Evolutionary conservation across 805 yeast species (phyloP), one percentile per base, ranked within the genome.

Genomic region (Ogataea kodamae): DNA sequence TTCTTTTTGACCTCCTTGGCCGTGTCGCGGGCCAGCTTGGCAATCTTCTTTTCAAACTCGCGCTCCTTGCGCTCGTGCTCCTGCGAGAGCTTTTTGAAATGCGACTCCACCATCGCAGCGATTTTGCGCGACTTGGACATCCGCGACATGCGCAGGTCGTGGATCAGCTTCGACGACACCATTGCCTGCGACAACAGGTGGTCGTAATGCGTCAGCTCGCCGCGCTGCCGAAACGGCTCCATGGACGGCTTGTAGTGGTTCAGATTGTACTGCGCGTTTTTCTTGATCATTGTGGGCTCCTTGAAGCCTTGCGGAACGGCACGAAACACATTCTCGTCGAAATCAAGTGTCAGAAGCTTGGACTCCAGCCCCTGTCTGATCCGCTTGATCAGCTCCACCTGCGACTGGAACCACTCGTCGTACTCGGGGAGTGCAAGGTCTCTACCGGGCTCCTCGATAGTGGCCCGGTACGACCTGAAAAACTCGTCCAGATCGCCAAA

Each of bases 1-100:
- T 92, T 78, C 55, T 80, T 87, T 59, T 81, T 81, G 8, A 92
- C 96, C 26, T 88, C 87, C 48, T 76, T 80, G 1, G 84, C 82
- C 0, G 94, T 83, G 30, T 79, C 71, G 48, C 86, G 75, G n/a
- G 96, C 95, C 20, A 90, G 57, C 39, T 72, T 74, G 37, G 71
- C 66, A 38, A 82, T 67, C 33, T 77, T 75, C 47, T 75, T 81
- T 48, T 88, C 95, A 48, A 78, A 75, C 38, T 83, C 94, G 45
- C 79, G 79, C 14, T 72, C 71, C 38, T 77, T 74, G 38, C 95
- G 74, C 46, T 90, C 97, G 45, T 84, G 86, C 26, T 94, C 95
- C 38, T 95, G 96, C 1, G 81, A 78, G 30, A 84, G 71, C 55
- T 89, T 79, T 47, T 82, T 83, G 66, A 87, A 90, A 62, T 92